Conservation (phyloP, 768 basidiomycete species). For the Serendipita indica region DNA sequence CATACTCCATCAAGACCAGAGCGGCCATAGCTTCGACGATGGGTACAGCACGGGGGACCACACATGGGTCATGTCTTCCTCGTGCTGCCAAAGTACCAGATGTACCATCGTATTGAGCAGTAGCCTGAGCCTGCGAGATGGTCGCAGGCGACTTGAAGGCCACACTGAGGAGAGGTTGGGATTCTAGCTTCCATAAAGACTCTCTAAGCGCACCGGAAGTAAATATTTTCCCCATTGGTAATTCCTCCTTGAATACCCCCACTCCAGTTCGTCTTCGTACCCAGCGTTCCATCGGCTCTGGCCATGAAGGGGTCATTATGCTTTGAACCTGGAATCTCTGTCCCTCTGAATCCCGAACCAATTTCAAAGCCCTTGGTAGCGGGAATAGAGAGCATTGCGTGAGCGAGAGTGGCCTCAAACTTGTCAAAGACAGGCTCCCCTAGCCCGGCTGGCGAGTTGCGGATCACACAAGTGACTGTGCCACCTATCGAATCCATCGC, state of each 20-base stretch:
- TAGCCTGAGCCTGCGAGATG: slow-evolving; percentile 80
- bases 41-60: slow-evolving; percentile 91
- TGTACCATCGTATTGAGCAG: slow-evolving; percentile 88
- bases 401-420: slow-evolving; percentile 86
- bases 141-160: slow-evolving; percentile 99
- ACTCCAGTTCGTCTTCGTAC: slow-evolving; percentile 87
- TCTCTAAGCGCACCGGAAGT: slow-evolving; percentile 62
- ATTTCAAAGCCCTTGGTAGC: slow-evolving; percentile 98
- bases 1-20: slow-evolving; percentile 79
- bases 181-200: slow-evolving; percentile 9
- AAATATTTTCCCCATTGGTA: slow-evolving; percentile 92
- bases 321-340: slow-evolving; percentile 78
- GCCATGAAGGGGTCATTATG: slow-evolving; percentile 84
- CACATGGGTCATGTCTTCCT: slow-evolving; percentile 93
- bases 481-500: slow-evolving; percentile 90
- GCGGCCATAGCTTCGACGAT: slow-evolving; percentile 98
- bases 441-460: slow-evolving; percentile 75
- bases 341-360: slow-evolving; percentile 91
- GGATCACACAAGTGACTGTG: slow-evolving; percentile 93
- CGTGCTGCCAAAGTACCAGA: slow-evolving; percentile 76
- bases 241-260: slow-evolving; percentile 98
- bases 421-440: slow-evolving; percentile 99
- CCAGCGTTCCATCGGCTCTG: slow-evolving; percentile 51
- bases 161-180: slow-evolving; percentile 34
- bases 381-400: slow-evolving; percentile 98